Evolutionary conservation across 2,329 filamentous ascomycete species (phyloP), one percentile per base, ranked within the genome.

Genomic region (Ascosphaera aggregata): DNA sequence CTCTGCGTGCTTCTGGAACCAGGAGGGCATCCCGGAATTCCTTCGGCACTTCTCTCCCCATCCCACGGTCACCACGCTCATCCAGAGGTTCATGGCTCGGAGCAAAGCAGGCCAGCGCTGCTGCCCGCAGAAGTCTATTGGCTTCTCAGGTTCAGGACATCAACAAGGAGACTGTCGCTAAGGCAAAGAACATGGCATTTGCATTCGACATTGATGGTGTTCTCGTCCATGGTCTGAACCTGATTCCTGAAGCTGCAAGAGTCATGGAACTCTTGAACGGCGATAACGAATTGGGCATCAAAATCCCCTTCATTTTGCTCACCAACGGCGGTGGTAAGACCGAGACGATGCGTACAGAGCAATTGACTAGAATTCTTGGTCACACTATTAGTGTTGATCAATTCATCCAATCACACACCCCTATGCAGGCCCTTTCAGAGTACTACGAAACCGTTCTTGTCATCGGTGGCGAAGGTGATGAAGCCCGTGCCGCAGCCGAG

Each of bases 181-280:
- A 67, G 42, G 76, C 75, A 42, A 81, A 81, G 66, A 74, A 81
- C 61, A 80, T 82, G 75, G 74, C 75, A 4, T 84, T 84, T 46
- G 78, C 75, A 49, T 85, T 84, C 51, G 60, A 63, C 44, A 62
- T 63, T 40, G 72, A 82, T 49, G 77, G 76, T 61, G 76, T 82
- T 42, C 64, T 81, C 18, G 76, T 80, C 41, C 76, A 80, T 56
- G 75, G 75, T 50, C 74, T 76, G 57, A 64, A 74, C 42, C 59
- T 77, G 42, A 80, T 80, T 44, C 72, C 73, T 34, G 68, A 79
- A 58, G 75, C 72, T 43, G 63, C 68, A 49, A 65, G 69, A 42
- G 71, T 69, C 11, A 67, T 80, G 31, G 69, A 76, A 54, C 78
- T 80, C 54, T 63, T 80, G 38, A 80, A 80, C 55, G 76, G 75